These are phyloP conservation scores for Rhododendron kiyosumense DNA, from an alignment of 148 eudicot species.

Conservation along the genomic window DNA sequence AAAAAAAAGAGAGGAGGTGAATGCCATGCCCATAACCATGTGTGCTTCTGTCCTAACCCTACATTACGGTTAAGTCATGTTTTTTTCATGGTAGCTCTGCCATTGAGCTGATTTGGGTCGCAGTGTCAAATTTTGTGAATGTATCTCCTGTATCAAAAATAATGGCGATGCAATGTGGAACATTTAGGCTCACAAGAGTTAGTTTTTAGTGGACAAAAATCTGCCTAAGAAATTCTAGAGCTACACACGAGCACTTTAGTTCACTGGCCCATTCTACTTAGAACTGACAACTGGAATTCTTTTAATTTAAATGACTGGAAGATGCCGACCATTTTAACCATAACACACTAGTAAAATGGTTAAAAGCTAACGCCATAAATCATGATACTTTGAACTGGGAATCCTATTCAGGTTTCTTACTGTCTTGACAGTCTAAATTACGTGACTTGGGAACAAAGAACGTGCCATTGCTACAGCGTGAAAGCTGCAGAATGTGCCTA, in stretches of 20 bases:
- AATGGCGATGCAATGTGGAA: too few relatives aligned
- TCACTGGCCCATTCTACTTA: neutral
- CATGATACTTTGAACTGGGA: neutral
- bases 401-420: neutral
- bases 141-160: neutral
- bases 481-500: neutral
- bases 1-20: neutral
- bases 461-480: neutral
- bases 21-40: conserved; percentile 14
- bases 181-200: neutral
- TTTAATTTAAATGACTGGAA: neutral
- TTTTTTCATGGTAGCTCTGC: conserved; percentile 18
- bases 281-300: neutral
- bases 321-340: neutral
- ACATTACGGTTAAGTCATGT: conserved; percentile 30
- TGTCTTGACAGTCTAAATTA: neutral
- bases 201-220: neutral
- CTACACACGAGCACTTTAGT: neutral
- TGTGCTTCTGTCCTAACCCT: conserved; percentile 43
- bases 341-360: neutral
- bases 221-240: neutral
- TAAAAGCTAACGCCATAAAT: too few relatives aligned
- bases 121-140: conserved; percentile 33
- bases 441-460: neutral
- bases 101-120: conserved; percentile 19